phyloP scores from a whole-genome alignment of 192 early-diverging fungal species.

The Paraglomus occultum region DNA sequence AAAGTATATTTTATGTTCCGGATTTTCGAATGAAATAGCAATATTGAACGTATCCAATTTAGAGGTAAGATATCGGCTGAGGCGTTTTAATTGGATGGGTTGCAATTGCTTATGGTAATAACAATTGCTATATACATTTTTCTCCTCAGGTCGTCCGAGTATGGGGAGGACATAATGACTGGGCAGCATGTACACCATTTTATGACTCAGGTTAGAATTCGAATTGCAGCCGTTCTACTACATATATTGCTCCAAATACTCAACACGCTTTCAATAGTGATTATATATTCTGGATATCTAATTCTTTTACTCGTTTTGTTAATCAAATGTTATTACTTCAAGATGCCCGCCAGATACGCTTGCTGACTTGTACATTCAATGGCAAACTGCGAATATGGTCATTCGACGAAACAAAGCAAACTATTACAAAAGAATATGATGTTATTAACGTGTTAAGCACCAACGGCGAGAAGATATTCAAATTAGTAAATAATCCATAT shows the following conservation, averaged over 20 bases:
- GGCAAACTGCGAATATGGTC: constrained; percentile 52
- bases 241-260: no score
- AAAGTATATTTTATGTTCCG: constrained; percentile 53
- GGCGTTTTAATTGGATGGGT: not conserved
- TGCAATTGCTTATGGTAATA: not conserved
- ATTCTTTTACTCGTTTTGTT: not conserved
- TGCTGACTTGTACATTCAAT: constrained; percentile 47
- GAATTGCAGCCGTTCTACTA: no score
- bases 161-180: constrained; percentile 57
- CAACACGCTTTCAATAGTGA: no score
- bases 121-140: constrained; percentile 5
- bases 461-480: constrained; percentile 29
- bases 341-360: constrained; percentile 39
- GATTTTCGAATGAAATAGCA: constrained; percentile 49
- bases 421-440: constrained; percentile 44
- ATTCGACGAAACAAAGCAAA: constrained; percentile 46
- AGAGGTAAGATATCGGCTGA: constrained; percentile 33
- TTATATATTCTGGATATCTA: no score
- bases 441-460: constrained; percentile 15
- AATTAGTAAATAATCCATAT: constrained; percentile 30
- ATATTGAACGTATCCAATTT: constrained; percentile 51
- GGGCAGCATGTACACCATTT: constrained; percentile 51
- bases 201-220: constrained; percentile 44
- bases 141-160: constrained; percentile 47
- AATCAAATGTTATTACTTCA: constrained; percentile 4